A percentile compares a stretch with the other conserved stretches of the same genome.
Conservation (phyloP, 805 yeast species). For the Zygotorulaspora sp. region DNA sequence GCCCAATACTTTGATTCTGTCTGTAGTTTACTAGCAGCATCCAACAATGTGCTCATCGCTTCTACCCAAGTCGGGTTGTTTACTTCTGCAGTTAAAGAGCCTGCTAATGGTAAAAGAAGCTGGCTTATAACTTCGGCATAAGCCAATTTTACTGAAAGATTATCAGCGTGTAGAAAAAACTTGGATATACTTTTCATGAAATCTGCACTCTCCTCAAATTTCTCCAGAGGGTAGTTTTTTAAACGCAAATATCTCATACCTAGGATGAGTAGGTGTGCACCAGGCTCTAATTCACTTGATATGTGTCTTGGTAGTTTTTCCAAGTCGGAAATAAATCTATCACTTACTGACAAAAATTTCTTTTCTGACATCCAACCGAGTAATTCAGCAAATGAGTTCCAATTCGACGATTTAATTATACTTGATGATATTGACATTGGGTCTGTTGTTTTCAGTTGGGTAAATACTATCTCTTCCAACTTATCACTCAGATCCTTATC, state of each 20-base stretch:
- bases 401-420: constrained; percentile 80
- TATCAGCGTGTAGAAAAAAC: constrained; percentile 64
- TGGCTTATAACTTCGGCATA: constrained; percentile 81
- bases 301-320: constrained; percentile 67
- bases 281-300: constrained; percentile 51
- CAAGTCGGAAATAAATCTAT: constrained; percentile 85
- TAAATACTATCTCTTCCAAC: constrained; percentile 88
- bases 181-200: constrained; percentile 81
- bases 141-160: constrained; percentile 62
- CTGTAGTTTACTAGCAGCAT: constrained; percentile 44
- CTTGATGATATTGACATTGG: constrained; percentile 64
- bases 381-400: constrained; percentile 86
- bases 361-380: constrained; percentile 87
- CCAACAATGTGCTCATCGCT: constrained; percentile 62
- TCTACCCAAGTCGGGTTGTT: constrained; percentile 94
- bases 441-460: constrained; percentile 83
- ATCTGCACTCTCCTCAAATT: constrained; percentile 89
- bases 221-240: constrained; percentile 80
- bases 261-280: constrained; percentile 68
- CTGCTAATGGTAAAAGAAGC: constrained; percentile 77
- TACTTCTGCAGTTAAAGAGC: constrained; percentile 83
- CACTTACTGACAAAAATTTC: constrained; percentile 83
- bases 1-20: constrained; percentile 54
- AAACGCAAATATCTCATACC: constrained; percentile 87
- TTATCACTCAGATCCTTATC: constrained; percentile 79